Evolutionary conservation across 2,329 filamentous ascomycete genomes (phyloP).

Genomic region (Paecilomyces dactylethromorphus): DNA sequence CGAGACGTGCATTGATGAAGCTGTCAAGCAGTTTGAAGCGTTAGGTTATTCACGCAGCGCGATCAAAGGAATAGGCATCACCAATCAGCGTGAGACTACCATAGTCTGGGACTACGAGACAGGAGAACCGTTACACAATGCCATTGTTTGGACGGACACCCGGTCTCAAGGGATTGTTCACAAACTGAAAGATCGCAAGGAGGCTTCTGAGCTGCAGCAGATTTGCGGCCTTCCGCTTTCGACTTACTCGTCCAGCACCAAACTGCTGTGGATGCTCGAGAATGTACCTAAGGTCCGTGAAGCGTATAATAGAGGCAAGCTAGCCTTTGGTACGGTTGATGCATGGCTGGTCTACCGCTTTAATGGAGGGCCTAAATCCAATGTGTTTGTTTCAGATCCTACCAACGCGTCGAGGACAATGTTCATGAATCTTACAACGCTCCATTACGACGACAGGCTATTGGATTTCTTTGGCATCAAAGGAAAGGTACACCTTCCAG

Average conservation of each 20-base stretch:
- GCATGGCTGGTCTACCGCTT: slow-evolving; percentile 80
- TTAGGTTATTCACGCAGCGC: slow-evolving; percentile 58
- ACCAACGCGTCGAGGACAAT: slow-evolving; percentile 86
- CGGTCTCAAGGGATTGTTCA: slow-evolving; percentile 68
- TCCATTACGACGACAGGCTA: slow-evolving; percentile 70
- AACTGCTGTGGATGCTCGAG: slow-evolving; percentile 73
- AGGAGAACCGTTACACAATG: slow-evolving; percentile 73
- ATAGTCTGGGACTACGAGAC: slow-evolving; percentile 77
- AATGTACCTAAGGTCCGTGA: slow-evolving; percentile 64
- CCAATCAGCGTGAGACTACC: slow-evolving; percentile 85
- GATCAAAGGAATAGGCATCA: slow-evolving; percentile 74
- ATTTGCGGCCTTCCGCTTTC: slow-evolving; percentile 76
- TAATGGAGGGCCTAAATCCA: slow-evolving; percentile 59
- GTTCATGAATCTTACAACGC: slow-evolving; percentile 80
- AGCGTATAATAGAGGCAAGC: slow-evolving; percentile 65
- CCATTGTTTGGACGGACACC: slow-evolving; percentile 86
- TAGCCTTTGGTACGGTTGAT: slow-evolving; percentile 83
- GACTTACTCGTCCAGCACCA: slow-evolving; percentile 80
- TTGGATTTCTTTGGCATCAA: slow-evolving; percentile 75
- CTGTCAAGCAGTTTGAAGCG: slow-evolving; percentile 60
- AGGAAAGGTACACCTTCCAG: slow-evolving; percentile 65
- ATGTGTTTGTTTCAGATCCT: slow-evolving; percentile 75
- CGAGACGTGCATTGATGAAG: slow-evolving; percentile 69
- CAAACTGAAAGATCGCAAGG: slow-evolving; percentile 62
- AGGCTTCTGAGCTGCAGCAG: slow-evolving; percentile 59